Evolutionary conservation across 345 rosid species (phyloP).

Genomic region (Isatis tinctoria): DNA sequence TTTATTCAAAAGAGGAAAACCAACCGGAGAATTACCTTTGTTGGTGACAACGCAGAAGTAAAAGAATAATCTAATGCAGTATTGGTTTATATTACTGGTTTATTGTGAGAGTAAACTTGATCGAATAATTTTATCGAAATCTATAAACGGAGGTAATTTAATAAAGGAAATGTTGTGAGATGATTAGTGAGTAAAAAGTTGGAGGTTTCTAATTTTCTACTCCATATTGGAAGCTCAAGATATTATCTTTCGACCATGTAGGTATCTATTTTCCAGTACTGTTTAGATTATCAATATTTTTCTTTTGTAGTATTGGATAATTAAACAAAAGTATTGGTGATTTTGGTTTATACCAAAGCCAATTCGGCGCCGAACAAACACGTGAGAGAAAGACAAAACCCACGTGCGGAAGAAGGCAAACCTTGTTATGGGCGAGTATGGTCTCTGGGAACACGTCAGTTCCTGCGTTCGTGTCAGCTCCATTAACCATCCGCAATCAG

Average conservation of each 20-base stretch:
- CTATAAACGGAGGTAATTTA: neutral
- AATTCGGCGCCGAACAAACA: conserved; percentile 30
- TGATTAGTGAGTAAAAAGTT: neutral
- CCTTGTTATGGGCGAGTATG: conserved; percentile 17
- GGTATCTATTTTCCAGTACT: neutral
- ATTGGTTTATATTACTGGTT: too few relatives aligned
- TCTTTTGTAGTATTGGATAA: neutral
- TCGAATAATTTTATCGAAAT: neutral
- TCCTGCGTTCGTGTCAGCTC: conserved; percentile 11
- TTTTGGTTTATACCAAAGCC: neutral
- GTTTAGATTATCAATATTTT: neutral
- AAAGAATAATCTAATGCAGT: too few relatives aligned
- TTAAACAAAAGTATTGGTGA: neutral
- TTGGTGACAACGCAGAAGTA: too few relatives aligned
- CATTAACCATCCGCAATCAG: conserved; percentile 25
- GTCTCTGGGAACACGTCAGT: conserved; percentile 12
- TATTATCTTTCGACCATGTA: neutral
- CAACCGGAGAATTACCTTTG: too few relatives aligned
- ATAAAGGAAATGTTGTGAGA: neutral
- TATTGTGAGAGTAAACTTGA: too few relatives aligned
- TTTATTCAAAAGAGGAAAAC: too few relatives aligned
- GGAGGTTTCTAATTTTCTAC: neutral
- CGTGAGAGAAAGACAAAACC: conserved; percentile 32
- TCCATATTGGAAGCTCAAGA: neutral
- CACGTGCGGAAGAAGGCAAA: conserved; percentile 24